These are phyloP conservation scores for Trichosporon inkin DNA, from an alignment of 1,284 basidiomycete species.

Conservation along the genomic window DNA sequence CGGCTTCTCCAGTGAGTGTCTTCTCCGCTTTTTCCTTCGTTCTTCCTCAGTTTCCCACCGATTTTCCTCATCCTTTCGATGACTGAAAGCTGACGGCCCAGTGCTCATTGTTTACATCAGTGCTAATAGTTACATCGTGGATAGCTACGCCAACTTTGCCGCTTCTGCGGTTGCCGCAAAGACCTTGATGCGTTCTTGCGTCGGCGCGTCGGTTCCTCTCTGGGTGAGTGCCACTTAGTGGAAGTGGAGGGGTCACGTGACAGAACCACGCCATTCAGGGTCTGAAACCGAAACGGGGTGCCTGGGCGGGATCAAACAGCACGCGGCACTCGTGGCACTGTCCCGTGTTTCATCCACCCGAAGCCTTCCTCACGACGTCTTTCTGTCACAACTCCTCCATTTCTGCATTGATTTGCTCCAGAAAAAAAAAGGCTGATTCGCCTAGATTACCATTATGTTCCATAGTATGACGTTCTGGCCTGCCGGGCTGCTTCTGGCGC, in stretches of 20 bases:
- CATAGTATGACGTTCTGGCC: conserved; percentile 39
- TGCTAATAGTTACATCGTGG: conserved; percentile 46
- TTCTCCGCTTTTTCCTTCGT: not conserved
- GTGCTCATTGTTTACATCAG: conserved; percentile 45
- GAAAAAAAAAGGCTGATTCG: not conserved
- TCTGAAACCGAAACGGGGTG: not conserved
- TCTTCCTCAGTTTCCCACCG: not conserved
- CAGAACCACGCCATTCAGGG: not conserved
- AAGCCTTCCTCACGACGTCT: not conserved
- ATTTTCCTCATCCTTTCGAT: not conserved
- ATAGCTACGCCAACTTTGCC: conserved; percentile 33
- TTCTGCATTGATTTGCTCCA: not conserved
- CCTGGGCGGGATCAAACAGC: not conserved
- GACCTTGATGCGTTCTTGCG: conserved; percentile 52
- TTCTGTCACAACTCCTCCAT: not conserved
- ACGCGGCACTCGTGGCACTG: not conserved
- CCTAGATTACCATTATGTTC: conserved; percentile 12
- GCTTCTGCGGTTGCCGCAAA: conserved; percentile 54
- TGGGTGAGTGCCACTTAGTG: conserved; percentile 35
- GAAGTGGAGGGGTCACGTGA: conserved; percentile 18
- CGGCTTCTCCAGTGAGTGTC: conserved; percentile 32
- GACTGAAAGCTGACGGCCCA: conserved; percentile 23
- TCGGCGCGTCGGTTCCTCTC: conserved; percentile 48
- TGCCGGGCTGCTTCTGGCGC: conserved; percentile 37
- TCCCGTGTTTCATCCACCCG: not conserved